phyloP scores from a whole-genome alignment of 2,329 filamentous ascomycete species.

The Sporothrix humicola region DNA sequence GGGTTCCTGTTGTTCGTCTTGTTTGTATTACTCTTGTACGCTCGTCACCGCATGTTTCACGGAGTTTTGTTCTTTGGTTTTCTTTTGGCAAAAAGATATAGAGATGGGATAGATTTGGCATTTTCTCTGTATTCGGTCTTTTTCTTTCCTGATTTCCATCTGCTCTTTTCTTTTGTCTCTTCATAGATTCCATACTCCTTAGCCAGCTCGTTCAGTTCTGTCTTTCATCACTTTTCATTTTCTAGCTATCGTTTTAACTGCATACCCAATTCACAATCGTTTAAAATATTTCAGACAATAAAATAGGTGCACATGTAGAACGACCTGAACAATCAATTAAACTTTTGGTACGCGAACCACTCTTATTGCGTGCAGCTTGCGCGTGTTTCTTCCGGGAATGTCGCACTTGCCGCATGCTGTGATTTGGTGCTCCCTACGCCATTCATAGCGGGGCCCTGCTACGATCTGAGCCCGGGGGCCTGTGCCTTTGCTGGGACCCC shows the following conservation, averaged over 20 bases:
- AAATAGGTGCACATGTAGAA: too few species aligned
- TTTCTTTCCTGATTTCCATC: not conserved
- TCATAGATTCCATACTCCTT: too few species aligned
- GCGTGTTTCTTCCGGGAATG: not conserved
- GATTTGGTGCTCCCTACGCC: not conserved
- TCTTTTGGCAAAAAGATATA: not conserved
- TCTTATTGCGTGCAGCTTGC: conserved; percentile 7
- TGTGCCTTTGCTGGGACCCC: not conserved
- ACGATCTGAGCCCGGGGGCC: not conserved
- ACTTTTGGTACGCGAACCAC: not conserved
- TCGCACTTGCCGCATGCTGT: not conserved
- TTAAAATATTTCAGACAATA: too few species aligned
- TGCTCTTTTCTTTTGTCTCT: too few species aligned
- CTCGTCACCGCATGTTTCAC: not conserved
- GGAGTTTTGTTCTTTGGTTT: not conserved
- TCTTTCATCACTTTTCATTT: not conserved
- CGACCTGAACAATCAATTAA: not conserved
- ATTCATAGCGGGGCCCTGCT: not conserved
- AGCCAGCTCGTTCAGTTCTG: not conserved
- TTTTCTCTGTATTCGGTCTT: not conserved
- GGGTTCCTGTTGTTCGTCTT: not conserved
- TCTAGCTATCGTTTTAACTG: not conserved
- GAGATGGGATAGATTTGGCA: not conserved
- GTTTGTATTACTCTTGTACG: not conserved
- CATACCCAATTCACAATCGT: too few species aligned